These are phyloP conservation scores for Trichoderma atroviride DNA, from an alignment of 2,329 filamentous ascomycete genomes.

Conservation along the genomic window DNA sequence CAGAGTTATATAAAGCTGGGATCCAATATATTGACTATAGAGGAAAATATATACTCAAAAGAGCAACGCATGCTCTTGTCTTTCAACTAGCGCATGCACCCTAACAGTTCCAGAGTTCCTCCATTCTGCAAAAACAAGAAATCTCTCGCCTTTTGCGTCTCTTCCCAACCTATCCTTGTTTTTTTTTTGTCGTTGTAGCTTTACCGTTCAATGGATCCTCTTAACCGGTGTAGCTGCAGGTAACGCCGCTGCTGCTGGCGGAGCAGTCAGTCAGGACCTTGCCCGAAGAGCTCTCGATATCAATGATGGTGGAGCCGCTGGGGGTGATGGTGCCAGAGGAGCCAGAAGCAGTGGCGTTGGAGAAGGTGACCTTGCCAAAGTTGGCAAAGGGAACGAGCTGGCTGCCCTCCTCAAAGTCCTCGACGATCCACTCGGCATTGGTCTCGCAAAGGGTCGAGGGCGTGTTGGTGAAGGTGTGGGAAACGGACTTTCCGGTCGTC, in stretches of 20 bases:
- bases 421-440: slow-evolving; percentile 67
- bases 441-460: slow-evolving; percentile 51
- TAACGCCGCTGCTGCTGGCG: background rate
- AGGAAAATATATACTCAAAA: background rate
- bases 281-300: slow-evolving; percentile 27
- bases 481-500: slow-evolving; percentile 54
- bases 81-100: background rate
- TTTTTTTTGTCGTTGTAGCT: background rate
- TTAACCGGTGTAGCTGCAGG: background rate
- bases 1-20: background rate
- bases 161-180: background rate
- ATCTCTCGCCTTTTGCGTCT: background rate
- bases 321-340: slow-evolving; percentile 31
- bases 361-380: slow-evolving; percentile 38
- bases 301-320: slow-evolving; percentile 29
- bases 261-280: background rate
- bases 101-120: background rate
- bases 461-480: slow-evolving; percentile 53
- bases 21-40: background rate
- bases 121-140: background rate
- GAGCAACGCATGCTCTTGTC: background rate
- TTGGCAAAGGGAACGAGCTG: slow-evolving; percentile 36
- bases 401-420: slow-evolving; percentile 42
- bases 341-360: slow-evolving; percentile 32
- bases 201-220: background rate